Base-by-base conservation (phyloP, 805 yeast genomes). In the Saccharomycopsis oosterbeekiorum region DNA sequence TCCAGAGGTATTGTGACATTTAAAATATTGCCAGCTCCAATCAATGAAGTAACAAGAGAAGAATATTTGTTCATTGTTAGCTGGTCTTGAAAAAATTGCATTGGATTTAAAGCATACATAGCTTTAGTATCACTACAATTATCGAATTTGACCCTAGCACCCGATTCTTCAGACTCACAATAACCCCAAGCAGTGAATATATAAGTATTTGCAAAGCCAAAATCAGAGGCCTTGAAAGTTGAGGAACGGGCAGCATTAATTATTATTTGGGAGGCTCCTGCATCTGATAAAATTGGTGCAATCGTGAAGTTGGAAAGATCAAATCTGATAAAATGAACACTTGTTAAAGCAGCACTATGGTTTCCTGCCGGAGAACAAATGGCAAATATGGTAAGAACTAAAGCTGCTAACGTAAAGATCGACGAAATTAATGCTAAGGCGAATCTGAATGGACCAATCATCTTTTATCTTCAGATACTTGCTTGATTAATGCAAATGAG, bases 131-230 rank as follows among this genome's bases (percentile, higher is more conserved):
- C 67, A 15, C 81, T 73, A 71, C 96, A 88, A 69, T 74, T 75
- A 58, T 68, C 68, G 65, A 73, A 70, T 41, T 68, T 67, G 60
- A 76, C 62, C 55, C 67, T 68, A 57, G 66, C 56, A 62, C 66
- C 57, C 67, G 58, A n/a, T 47, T 59, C 61, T 60, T 68, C 65
- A 24, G 84, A 86, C 59, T 74, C 67, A 70, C 91, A 85, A 71
- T 82, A 84, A 26, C 86, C 86, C 81, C 86, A 85, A 66, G 82
- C 71, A 42, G 89, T 88, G 40, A 84, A 73, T 15, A 80, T 76
- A 65, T 81, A 81, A 36, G 79, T 74, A 53, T 78, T 78, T 2
- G 80, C 70, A 9, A 83, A 66, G 1, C 80, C 80, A 2, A 76
- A 65, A 4, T 65, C 67, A n/a, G 67, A 34, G 21, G 66, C 62